Percentiles rank a stretch among this genome's conserved stretches.
Conservation (phyloP, 352 stramenopile species). For the Pilasporangium apinafurcum region DNA sequence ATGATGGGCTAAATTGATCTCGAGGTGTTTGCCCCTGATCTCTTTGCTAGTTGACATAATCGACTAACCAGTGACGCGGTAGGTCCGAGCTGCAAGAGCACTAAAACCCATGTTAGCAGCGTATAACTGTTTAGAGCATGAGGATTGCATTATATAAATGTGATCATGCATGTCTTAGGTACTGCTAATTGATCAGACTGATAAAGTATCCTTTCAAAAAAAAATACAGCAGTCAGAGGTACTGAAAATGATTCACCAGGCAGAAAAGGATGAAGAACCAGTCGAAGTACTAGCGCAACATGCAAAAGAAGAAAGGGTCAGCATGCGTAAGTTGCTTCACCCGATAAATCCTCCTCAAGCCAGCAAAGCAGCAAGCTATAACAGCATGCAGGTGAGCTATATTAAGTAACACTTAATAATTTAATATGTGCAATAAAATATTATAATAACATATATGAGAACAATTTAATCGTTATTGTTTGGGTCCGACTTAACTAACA, state of each 20-base stretch:
- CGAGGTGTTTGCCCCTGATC: constrained; percentile 9
- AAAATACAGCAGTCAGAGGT: constrained; percentile 11
- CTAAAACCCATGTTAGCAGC: constrained; percentile 8
- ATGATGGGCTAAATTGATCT: constrained; percentile 6
- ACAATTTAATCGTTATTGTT: too few species aligned
- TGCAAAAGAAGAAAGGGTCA: background rate
- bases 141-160: background rate
- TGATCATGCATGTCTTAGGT: background rate
- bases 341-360: too few species aligned
- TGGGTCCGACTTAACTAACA: too few species aligned
- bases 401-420: too few species aligned
- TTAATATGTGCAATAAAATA: too few species aligned
- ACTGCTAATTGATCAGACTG: constrained; percentile 10
- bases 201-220: constrained; percentile 1
- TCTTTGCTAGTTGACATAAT: constrained; percentile 7
- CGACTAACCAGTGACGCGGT: background rate
- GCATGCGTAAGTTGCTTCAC: too few species aligned
- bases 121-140: background rate
- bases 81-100: constrained; percentile 5
- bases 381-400: too few species aligned
- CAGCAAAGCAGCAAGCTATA: too few species aligned
- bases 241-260: constrained; percentile 11
- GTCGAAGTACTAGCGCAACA: background rate
- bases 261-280: constrained; percentile 4
- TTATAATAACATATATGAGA: too few species aligned